Base-by-base conservation (phyloP, 129 eudicot species). In the Artemisia argyi region DNA sequence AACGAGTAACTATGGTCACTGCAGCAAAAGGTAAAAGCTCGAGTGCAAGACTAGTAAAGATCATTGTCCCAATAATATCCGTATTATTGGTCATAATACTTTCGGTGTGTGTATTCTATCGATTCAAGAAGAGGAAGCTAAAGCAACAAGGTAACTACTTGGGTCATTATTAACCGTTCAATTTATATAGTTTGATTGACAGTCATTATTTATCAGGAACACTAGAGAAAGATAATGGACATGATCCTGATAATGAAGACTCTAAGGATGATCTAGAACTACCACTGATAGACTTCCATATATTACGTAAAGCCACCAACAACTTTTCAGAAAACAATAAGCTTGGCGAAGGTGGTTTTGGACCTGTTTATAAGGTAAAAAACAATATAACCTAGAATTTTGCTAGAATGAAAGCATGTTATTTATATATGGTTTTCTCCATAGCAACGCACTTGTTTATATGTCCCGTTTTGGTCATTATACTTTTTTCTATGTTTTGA, bases 271-370 rank as follows among this genome's bases (percentile, higher is more conserved):
- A 82, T 64, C 18, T 78, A 73, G 83, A 82, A 35, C 54, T 82
- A 39, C 86, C 80, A 63, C 18, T 82, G 26, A 69, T 78, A 2
- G 74, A 74, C 35, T 63, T 78, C 3, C 51, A 73, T 30, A 65
- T 69, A 19, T 63, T 79, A 61, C 76, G 65, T 51, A 68, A 68
- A 58, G 82, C 87, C 28, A 83, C 84, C 15, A 50, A 56, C 10
- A 66, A 71, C 42, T 83, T 83, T 62, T 80, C 87, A 10, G 46
- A 15, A 18, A 63, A 68, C 50, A 72, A 79, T 63, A 83, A 79
- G 78, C 84, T 79, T 15, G 87, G 87, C 62, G 82, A 79, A 51
- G 87, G 87, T 49, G 87, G 87, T 19, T 86, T 82, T 69, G 87
- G 87, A 64, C 81, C 79, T 7, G 87, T 83, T 54, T 83, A 76